These are phyloP conservation scores for Penicillium rolfsii DNA, from an alignment of 2,329 filamentous ascomycete species.

Conservation along the genomic window DNA sequence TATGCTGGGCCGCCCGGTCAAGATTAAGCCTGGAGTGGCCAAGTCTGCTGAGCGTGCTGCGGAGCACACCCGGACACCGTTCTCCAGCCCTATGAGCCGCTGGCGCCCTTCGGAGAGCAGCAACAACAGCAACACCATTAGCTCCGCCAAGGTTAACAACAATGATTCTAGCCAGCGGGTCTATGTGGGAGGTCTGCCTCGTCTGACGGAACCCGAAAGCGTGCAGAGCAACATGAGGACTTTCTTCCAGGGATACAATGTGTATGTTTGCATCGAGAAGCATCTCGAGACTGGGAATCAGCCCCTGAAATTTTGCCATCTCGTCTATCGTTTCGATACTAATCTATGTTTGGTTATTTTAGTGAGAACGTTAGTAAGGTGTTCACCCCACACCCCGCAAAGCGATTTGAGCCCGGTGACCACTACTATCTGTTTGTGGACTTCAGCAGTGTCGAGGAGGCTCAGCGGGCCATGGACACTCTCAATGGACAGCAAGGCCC, in stretches of 20 bases:
- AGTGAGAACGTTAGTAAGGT: constrained; percentile 55
- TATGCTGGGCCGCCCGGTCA: constrained; percentile 63
- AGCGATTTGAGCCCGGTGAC: constrained; percentile 55
- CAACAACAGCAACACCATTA: constrained; percentile 25
- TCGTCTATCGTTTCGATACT: not conserved
- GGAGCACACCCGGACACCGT: constrained; percentile 22
- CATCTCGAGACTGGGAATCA: not conserved
- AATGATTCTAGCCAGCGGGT: constrained; percentile 48
- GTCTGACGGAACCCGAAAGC: constrained; percentile 47
- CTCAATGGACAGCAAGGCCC: constrained; percentile 47
- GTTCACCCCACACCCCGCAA: constrained; percentile 63
- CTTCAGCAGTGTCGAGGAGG: constrained; percentile 59
- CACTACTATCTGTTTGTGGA: constrained; percentile 71
- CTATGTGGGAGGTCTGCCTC: constrained; percentile 53
- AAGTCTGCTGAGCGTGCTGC: constrained; percentile 47
- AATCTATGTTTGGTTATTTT: constrained; percentile 1
- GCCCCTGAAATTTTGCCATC: not conserved
- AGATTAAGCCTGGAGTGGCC: constrained; percentile 67
- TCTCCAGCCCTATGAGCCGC: constrained; percentile 41
- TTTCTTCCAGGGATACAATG: constrained; percentile 51
- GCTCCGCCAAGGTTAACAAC: constrained; percentile 38
- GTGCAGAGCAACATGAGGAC: constrained; percentile 48
- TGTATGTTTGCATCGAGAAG: constrained; percentile 37
- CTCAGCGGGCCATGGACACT: constrained; percentile 53
- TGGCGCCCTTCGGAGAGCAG: constrained; percentile 45